A percentile compares a stretch with the other conserved stretches of the same genome.
phyloP scores from a whole-genome alignment of 305 asterid genomes.

The Solanum hybrid region DNA sequence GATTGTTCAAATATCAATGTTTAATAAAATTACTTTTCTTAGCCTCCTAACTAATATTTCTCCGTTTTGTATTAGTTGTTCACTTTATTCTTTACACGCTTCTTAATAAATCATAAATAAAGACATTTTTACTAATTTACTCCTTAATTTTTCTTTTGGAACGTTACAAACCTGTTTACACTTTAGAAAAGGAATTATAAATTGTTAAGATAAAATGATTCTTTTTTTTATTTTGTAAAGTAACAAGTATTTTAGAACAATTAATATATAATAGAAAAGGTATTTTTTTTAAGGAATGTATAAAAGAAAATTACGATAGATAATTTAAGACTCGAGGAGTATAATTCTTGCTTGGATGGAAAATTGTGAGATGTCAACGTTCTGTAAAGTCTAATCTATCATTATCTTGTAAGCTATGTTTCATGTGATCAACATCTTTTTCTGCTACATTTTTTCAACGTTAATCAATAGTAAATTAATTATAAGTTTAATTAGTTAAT shows the following conservation, averaged over 20 bases:
- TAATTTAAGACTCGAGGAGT: not conserved
- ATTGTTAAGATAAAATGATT: not conserved
- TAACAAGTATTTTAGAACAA: not conserved
- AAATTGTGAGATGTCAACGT: not conserved
- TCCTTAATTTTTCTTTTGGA: not conserved
- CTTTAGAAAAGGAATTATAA: not conserved
- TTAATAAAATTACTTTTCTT: not conserved
- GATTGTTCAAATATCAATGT: not conserved
- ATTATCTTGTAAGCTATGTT: not conserved
- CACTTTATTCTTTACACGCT: not conserved
- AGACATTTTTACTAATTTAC: not conserved
- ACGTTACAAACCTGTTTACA: not conserved
- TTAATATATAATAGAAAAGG: not conserved
- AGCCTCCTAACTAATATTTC: not conserved
- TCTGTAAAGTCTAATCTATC: not conserved
- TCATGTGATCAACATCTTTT: not conserved
- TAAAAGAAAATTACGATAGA: not conserved
- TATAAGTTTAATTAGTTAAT: not conserved
- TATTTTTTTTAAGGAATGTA: not conserved
- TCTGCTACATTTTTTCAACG: not conserved
- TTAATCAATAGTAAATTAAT: not conserved
- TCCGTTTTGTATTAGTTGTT: fast-evolving
- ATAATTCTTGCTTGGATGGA: not conserved
- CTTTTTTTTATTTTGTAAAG: not conserved
- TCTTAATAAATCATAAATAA: not conserved